Evolutionary conservation across 2,329 filamentous ascomycete genomes (phyloP).

Genomic region (Ophiosphaerella herpotricha): DNA sequence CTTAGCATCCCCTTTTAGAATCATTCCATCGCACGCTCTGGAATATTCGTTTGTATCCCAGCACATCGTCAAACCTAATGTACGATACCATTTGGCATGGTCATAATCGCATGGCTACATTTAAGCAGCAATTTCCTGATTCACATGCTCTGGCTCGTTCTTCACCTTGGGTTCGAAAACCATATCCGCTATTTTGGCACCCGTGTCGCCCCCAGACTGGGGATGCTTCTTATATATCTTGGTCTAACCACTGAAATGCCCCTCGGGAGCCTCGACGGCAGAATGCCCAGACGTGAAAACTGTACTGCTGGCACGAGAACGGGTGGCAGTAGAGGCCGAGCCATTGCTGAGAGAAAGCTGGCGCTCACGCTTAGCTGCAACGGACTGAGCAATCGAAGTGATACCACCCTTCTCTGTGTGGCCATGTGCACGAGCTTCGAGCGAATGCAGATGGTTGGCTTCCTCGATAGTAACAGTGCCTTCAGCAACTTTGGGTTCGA

Average conservation of each 20-base stretch:
- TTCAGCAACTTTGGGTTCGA: conserved; percentile 38
- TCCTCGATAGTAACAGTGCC: conserved; percentile 46
- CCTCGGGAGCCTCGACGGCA: conserved; percentile 8
- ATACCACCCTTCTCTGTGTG: conserved; percentile 44
- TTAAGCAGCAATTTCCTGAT: neutral
- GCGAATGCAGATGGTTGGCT: conserved; percentile 48
- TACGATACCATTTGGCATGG: too few relatives aligned
- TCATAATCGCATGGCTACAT: neutral
- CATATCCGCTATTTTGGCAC: conserved; percentile 5
- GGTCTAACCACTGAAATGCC: conserved; percentile 19
- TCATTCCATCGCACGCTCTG: too few relatives aligned
- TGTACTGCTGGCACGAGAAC: conserved; percentile 16
- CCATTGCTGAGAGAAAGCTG: conserved; percentile 20
- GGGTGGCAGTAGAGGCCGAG: conserved; percentile 3
- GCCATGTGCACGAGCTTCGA: conserved; percentile 46
- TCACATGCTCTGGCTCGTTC: neutral
- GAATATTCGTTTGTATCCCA: conserved; percentile 4
- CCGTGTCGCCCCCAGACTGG: conserved; percentile 1
- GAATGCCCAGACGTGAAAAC: conserved; percentile 27
- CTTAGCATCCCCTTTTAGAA: too few relatives aligned
- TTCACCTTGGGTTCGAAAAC: conserved; percentile 3
- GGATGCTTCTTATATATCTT: conserved; percentile 12
- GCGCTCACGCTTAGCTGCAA: conserved; percentile 39
- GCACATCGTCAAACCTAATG: too few relatives aligned
- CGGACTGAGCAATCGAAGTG: conserved; percentile 47